These are phyloP conservation scores for Pichia inconspicua DNA, from an alignment of 1,139 yeast genomes.

Conservation along the genomic window DNA sequence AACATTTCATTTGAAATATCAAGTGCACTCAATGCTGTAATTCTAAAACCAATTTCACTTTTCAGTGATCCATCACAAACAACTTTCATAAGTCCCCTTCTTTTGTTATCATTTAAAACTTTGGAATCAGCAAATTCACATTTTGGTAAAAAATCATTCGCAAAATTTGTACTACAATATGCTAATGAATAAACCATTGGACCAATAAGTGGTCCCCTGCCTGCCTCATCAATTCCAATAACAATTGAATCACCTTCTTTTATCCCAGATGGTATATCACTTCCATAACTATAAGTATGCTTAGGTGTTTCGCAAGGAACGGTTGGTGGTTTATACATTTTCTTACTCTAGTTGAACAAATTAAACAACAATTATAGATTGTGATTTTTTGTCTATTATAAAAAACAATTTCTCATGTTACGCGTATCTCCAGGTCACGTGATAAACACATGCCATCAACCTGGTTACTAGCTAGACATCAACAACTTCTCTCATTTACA, in stretches of 20 bases:
- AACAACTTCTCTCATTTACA: background rate
- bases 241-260: conserved; percentile 31
- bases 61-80: conserved; percentile 37
- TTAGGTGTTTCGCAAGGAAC: conserved; percentile 7
- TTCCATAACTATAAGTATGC: conserved; percentile 7
- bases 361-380: too few species aligned
- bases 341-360: background rate
- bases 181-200: conserved; percentile 96
- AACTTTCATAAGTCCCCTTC: conserved; percentile 52
- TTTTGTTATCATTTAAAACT: conserved; percentile 63
- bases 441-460: background rate
- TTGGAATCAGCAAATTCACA: conserved; percentile 93
- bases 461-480: background rate
- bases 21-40: conserved; percentile 74
- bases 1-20: conserved; percentile 91
- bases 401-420: background rate
- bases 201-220: conserved; percentile 94
- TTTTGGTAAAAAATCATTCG: conserved; percentile 37
- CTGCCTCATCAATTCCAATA: conserved; percentile 95
- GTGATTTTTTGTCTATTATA: background rate
- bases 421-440: background rate
- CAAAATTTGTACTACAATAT: conserved; percentile 58
- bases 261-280: conserved; percentile 3
- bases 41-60: conserved; percentile 74
- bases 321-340: conserved; percentile 7